Conservation (phyloP, 805 yeast species). For the Candida ulmi region DNA sequence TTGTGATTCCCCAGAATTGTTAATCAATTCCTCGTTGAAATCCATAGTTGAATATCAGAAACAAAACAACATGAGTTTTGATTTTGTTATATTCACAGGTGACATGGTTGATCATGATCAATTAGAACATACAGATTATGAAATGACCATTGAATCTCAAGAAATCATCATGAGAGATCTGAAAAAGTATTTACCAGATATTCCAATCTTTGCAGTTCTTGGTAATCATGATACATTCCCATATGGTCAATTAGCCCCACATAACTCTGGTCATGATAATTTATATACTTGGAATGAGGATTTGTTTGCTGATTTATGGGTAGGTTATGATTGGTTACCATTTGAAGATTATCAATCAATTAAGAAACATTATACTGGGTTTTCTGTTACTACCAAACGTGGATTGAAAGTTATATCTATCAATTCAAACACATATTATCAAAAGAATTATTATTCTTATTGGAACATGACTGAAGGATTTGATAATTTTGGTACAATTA, state of each 20-base stretch:
- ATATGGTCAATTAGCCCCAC: conserved; percentile 59
- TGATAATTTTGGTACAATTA: conserved; percentile 59
- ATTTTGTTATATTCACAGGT: conserved; percentile 66
- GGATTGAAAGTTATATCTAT: conserved; percentile 58
- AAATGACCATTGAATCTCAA: conserved; percentile 49
- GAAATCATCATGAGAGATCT: conserved; percentile 43
- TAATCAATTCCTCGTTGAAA: conserved; percentile 53
- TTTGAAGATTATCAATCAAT: conserved; percentile 10
- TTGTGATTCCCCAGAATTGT: conserved; percentile 62
- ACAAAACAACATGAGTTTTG: conserved; percentile 34
- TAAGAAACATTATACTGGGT: conserved; percentile 54
- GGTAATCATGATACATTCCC: conserved; percentile 77
- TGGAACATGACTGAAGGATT: conserved; percentile 42
- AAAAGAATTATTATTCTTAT: conserved; percentile 53
- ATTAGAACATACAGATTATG: conserved; percentile 37
- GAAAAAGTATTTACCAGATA: conserved; percentile 40
- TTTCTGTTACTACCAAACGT: conserved; percentile 44
- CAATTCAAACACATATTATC: conserved; percentile 66
- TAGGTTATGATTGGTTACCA: conserved; percentile 37
- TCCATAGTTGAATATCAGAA: conserved; percentile 32
- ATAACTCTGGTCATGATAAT: conserved; percentile 35
- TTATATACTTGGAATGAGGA: conserved; percentile 44
- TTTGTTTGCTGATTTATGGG: conserved; percentile 43
- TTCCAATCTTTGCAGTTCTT: conserved; percentile 56
- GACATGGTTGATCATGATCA: conserved; percentile 70